These are phyloP conservation scores for Eucalyptus guilfoylei DNA, from an alignment of 345 rosid species.

Conservation along the genomic window DNA sequence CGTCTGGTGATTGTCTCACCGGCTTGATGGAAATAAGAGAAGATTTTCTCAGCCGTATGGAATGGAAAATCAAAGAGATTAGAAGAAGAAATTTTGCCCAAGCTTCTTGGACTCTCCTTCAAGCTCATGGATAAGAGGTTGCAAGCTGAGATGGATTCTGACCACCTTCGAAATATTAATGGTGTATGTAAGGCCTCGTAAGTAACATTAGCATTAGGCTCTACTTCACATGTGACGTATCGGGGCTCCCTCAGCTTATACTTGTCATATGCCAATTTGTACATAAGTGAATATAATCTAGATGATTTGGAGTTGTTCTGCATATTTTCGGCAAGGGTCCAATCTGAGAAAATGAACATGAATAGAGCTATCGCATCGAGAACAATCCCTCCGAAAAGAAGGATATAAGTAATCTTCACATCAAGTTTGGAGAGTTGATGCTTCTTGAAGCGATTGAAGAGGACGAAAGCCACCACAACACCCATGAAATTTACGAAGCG, in stretches of 20 bases:
- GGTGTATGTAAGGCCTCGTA: neutral
- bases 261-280: fast-evolving
- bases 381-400: neutral
- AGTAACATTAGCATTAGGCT: fast-evolving
- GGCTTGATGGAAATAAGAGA: neutral
- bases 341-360: too few species aligned
- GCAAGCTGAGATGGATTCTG: neutral
- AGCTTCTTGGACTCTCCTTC: neutral
- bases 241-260: fast-evolving
- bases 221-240: fast-evolving
- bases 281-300: too few species aligned
- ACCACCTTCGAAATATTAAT: neutral
- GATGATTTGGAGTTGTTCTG: too few species aligned
- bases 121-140: neutral
- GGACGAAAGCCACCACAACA: neutral
- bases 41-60: fast-evolving
- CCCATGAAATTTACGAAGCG: neutral
- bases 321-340: neutral
- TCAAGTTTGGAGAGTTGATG: neutral
- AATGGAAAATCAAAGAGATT: neutral
- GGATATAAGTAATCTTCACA: neutral
- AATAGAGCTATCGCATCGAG: neutral
- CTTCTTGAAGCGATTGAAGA: neutral
- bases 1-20: fast-evolving
- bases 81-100: neutral